These are phyloP conservation scores for Sugiyamaella lignohabitans DNA, from an alignment of 805 yeast species.

Conservation along the genomic window DNA sequence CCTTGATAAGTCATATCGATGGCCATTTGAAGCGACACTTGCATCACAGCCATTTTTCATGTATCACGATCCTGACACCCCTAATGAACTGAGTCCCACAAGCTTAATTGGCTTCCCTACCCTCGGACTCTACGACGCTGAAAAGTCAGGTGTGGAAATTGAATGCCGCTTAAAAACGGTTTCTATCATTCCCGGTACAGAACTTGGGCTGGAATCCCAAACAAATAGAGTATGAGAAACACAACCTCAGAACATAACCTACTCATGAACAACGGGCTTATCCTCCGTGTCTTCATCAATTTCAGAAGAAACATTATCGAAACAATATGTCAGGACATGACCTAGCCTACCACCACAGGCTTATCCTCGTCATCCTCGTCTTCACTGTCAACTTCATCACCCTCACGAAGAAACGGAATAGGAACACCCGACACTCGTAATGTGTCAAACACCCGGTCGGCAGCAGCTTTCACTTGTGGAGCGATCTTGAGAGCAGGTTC, in stretches of 20 bases:
- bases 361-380: conserved; percentile 11
- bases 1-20: not conserved
- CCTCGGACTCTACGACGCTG: conserved; percentile 5
- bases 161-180: conserved; percentile 15
- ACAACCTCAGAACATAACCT: too few species aligned
- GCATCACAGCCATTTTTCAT: conserved; percentile 13
- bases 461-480: conserved; percentile 8
- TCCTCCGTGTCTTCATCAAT: too few species aligned
- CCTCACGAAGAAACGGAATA: conserved; percentile 2
- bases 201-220: too few species aligned
- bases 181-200: too few species aligned
- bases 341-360: not conserved
- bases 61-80: not conserved
- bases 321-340: too few species aligned
- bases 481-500: conserved; percentile 5
- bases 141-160: conserved; percentile 10
- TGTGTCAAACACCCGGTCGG: conserved; percentile 2
- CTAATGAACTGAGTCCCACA: not conserved
- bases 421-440: not conserved
- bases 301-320: too few species aligned
- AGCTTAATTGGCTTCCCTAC: conserved; percentile 16
- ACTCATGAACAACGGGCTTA: too few species aligned
- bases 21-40: conserved; percentile 5
- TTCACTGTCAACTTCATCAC: conserved; percentile 10
- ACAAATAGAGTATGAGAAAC: too few species aligned